Base-by-base conservation (phyloP, 1,139 yeast species). In the Meyerozyma smithsonii region DNA sequence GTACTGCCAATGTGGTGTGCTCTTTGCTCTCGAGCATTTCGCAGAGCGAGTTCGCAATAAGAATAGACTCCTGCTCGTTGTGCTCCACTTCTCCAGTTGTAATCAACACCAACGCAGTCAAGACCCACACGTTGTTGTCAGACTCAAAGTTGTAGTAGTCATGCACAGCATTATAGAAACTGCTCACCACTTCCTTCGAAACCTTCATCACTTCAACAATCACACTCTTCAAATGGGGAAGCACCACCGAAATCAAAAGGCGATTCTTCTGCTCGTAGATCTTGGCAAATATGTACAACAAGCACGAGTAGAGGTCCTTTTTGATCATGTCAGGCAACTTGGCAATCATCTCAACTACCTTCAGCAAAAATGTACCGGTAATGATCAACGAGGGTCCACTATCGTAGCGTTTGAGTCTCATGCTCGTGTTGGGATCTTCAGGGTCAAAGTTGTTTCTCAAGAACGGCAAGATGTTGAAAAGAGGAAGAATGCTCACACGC, bases 231-330 rank as follows among this genome's bases (percentile, higher is more conserved):
- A 83, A 61, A 36, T 77, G 67, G 1, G 89, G 85, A 21, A 84
- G 58, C 14, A 79, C 56, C 5, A 73, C 60, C 0, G 83, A 73
- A 24, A 80, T 67, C 33, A 82, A 50, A 14, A 61, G 55, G 35
- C 66, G 70, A 42, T 74, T 70, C 20, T 65, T 61, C 38, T 67
- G 67, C 48, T 79, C 81, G 49, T 77, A 77, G 21, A 84, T 66
- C 50, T 75, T 70, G 5, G 84, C 79, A 46, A 84, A 74, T 7
- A 83, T 72, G 51, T 72, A 83, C 23, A 89, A 61, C 37, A 85
- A 53, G 50, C 95, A 83, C 0, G 92, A 74, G 54, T 79, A 78
- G 33, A 89, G 63, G 54, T 89, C 97, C 14, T 69, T 61, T 49
- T 78, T 77, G 38, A 86, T 85, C 20, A 84, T 70, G 15, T 69